phyloP scores from a whole-genome alignment of 257 asterid genomes.

The Leptodermis oblonga region DNA sequence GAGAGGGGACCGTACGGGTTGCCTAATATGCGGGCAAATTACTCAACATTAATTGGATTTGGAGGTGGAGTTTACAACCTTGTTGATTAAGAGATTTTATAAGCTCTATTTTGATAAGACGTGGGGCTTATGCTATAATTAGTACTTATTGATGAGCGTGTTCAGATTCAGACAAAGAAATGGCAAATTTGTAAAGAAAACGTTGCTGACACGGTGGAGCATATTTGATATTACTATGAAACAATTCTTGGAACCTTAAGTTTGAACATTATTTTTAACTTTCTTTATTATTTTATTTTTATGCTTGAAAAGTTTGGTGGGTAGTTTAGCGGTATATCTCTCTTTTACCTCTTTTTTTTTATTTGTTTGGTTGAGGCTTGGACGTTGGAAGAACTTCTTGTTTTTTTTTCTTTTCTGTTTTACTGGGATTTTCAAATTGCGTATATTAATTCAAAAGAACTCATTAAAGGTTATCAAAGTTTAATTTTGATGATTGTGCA shows the following conservation, averaged over 20 bases:
- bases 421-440: no score
- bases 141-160: background rate
- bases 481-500: no score
- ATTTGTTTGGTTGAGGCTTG: no score
- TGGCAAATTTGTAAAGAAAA: background rate
- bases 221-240: background rate
- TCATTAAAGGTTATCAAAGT: no score
- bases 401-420: no score
- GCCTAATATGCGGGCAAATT: conserved; percentile 21
- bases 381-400: no score
- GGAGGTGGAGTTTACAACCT: background rate
- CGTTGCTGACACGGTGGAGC: background rate
- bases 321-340: no score
- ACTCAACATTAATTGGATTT: background rate
- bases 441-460: no score
- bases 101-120: background rate
- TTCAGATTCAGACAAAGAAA: background rate
- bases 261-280: background rate
- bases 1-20: conserved; percentile 22
- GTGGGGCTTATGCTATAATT: background rate
- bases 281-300: background rate
- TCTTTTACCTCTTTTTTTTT: no score
- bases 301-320: background rate
- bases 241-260: background rate
- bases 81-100: background rate